Conservation (phyloP, 1,284 basidiomycete genomes). For the Rhodotorula sp. region DNA sequence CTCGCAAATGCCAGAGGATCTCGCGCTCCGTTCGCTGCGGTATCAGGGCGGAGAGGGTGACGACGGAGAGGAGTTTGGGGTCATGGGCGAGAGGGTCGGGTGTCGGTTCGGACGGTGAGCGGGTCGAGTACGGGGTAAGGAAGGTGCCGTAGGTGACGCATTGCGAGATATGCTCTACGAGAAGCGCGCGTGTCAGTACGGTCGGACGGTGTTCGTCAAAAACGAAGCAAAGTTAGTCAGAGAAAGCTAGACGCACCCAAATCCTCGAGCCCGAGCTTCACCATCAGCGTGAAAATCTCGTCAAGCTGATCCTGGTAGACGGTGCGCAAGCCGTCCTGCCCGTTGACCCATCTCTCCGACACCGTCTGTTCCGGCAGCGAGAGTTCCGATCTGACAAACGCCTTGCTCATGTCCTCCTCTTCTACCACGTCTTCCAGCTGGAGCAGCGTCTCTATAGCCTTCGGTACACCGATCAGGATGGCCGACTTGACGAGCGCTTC, state of each 20-base stretch:
- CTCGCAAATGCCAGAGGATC: constrained; percentile 36
- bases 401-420: neutral
- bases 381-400: constrained; percentile 13
- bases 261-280: constrained; percentile 4
- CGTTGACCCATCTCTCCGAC: neutral
- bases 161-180: constrained; percentile 19
- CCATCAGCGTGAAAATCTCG: constrained; percentile 20
- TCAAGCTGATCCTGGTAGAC: constrained; percentile 27
- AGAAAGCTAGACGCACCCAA: neutral
- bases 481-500: constrained; percentile 24
- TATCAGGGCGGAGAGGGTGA: constrained; percentile 33
- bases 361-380: neutral
- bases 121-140: constrained; percentile 17
- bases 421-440: constrained; percentile 10
- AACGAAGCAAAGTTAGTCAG: neutral
- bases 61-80: constrained; percentile 22
- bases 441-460: constrained; percentile 21
- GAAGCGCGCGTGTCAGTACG: neutral
- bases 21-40: constrained; percentile 32
- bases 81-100: constrained; percentile 29
- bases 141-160: constrained; percentile 35
- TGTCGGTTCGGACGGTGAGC: neutral
- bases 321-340: constrained; percentile 5
- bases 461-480: constrained; percentile 29
- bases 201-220: neutral